phyloP scores from a whole-genome alignment of 192 early-diverging fungal species.

The Dissophora ornata region DNA sequence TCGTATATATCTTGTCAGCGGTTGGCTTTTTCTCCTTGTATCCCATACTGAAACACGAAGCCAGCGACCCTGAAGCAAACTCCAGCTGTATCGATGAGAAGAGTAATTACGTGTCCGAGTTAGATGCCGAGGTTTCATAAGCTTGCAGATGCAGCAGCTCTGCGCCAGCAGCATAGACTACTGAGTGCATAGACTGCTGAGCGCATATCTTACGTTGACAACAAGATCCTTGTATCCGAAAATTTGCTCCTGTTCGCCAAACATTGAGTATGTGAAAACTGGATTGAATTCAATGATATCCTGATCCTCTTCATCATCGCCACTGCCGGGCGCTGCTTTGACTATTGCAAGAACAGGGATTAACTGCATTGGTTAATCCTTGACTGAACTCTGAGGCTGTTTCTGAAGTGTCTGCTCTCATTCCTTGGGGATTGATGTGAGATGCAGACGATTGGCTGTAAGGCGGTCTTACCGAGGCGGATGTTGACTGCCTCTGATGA shows the following conservation, averaged over 20 bases:
- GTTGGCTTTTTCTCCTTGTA: conserved; percentile 74
- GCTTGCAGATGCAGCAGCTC: too few relatives aligned
- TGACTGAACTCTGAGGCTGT: neutral
- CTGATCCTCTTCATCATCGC: conserved; percentile 53
- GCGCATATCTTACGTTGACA: conserved; percentile 58
- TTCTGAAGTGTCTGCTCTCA: too few relatives aligned
- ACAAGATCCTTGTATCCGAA: conserved; percentile 90
- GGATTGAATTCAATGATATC: conserved; percentile 76
- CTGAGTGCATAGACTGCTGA: too few relatives aligned
- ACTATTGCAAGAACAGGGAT: conserved; percentile 14
- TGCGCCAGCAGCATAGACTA: too few relatives aligned
- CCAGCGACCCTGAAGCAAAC: conserved; percentile 83
- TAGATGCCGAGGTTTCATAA: too few relatives aligned
- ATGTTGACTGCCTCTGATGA: conserved; percentile 53
- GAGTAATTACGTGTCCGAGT: neutral
- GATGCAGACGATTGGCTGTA: too few relatives aligned
- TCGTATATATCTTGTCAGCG: conserved; percentile 73
- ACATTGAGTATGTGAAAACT: conserved; percentile 88
- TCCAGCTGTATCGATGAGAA: conserved; percentile 64
- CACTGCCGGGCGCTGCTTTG: conserved; percentile 18
- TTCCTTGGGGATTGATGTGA: too few relatives aligned
- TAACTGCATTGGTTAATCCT: neutral
- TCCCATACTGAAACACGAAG: conserved; percentile 72
- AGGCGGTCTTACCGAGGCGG: conserved; percentile 27
- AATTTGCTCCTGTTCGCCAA: conserved; percentile 87